These are phyloP conservation scores for Alternaria gaisen DNA, from an alignment of 2,329 filamentous ascomycete genomes.

Conservation along the genomic window DNA sequence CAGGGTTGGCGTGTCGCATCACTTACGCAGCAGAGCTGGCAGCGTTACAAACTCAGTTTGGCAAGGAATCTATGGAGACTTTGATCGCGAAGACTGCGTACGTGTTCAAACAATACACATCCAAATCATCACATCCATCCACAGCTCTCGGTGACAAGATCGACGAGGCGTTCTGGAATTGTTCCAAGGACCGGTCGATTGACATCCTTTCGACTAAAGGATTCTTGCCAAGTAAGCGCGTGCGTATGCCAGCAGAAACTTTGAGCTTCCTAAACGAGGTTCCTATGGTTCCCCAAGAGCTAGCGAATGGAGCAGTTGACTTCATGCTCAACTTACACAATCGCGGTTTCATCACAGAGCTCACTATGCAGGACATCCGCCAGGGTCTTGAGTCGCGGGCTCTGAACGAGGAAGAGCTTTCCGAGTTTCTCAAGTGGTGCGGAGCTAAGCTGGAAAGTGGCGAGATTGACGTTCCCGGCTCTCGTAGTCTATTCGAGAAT, in stretches of 20 bases:
- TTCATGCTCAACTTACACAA: constrained; percentile 85
- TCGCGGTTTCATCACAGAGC: constrained; percentile 85
- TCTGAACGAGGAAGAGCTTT: constrained; percentile 78
- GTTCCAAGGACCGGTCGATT: constrained; percentile 77
- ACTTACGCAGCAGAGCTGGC: constrained; percentile 88
- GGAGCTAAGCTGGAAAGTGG: constrained; percentile 74
- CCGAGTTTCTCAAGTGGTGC: constrained; percentile 86
- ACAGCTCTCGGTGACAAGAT: constrained; percentile 83
- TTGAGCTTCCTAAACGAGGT: constrained; percentile 86
- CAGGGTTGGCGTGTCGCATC: constrained; percentile 88
- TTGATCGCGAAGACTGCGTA: constrained; percentile 83
- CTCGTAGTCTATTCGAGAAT: constrained; percentile 77
- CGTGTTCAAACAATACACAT: constrained; percentile 86
- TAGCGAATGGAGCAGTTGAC: constrained; percentile 70
- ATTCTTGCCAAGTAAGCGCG: constrained; percentile 81
- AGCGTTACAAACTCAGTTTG: constrained; percentile 63
- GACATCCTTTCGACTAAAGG: constrained; percentile 90
- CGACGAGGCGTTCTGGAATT: constrained; percentile 96
- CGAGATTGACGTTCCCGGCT: constrained; percentile 74
- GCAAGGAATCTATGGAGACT: constrained; percentile 65
- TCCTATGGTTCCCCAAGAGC: constrained; percentile 80
- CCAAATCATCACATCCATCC: constrained; percentile 88
- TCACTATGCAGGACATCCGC: constrained; percentile 87
- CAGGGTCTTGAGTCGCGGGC: constrained; percentile 84
- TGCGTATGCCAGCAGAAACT: constrained; percentile 77